Percentiles rank a stretch among this genome's conserved stretches.
Conservation (phyloP, 345 rosid species). For the Durio zibethinus region DNA sequence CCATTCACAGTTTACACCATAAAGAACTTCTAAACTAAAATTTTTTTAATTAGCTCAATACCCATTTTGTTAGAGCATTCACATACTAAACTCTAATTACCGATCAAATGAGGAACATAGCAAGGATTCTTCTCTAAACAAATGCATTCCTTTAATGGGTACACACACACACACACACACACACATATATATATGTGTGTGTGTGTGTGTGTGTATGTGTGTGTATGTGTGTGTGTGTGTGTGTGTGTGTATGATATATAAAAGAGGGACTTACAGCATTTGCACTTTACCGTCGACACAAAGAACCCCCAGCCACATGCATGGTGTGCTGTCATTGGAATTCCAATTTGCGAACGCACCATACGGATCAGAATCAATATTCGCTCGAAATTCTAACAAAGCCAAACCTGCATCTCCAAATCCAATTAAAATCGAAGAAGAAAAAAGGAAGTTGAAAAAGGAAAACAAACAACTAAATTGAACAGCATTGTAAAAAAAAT, state of each 20-base stretch:
- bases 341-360: conserved; percentile 71
- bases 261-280: conserved; percentile 63
- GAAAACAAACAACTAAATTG: background rate
- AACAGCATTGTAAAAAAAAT: background rate
- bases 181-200: too few species aligned
- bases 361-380: conserved; percentile 62
- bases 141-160: background rate
- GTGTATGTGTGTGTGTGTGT: background rate
- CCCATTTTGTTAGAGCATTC: background rate
- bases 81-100: background rate
- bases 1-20: conserved; percentile 3
- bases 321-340: conserved; percentile 43
- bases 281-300: conserved; percentile 69
- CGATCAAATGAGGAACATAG: background rate
- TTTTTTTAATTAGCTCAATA: background rate
- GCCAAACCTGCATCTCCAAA: conserved; percentile 49
- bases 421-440: conserved; percentile 16
- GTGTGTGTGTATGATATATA: too few species aligned
- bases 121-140: background rate
- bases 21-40: background rate
- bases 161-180: background rate
- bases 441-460: background rate
- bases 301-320: conserved; percentile 72
- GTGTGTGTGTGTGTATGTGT: too few species aligned
- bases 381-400: conserved; percentile 62